phyloP scores from a whole-genome alignment of 352 stramenopile genomes.

The Globisporangium spinosum region DNA sequence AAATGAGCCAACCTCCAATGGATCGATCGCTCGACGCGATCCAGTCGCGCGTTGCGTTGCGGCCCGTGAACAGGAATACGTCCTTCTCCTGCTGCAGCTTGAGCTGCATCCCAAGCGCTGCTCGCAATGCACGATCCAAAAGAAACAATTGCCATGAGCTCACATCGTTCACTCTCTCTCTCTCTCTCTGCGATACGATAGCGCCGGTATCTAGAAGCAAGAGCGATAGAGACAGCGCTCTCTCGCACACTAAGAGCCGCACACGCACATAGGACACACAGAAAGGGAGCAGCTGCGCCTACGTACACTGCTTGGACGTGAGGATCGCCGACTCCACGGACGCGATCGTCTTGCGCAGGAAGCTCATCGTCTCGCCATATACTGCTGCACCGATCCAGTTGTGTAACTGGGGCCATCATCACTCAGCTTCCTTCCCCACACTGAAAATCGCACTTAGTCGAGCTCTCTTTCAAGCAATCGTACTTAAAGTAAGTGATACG shows the following conservation, averaged over 20 bases:
- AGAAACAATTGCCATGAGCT: not conserved
- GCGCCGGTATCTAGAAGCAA: not conserved
- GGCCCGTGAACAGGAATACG: constrained; percentile 72
- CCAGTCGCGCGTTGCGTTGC: constrained; percentile 50
- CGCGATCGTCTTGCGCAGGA: constrained; percentile 62
- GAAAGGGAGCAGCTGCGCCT: not conserved
- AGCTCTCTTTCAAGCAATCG: not conserved
- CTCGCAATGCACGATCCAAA: constrained; percentile 3
- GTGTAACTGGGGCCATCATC: not conserved
- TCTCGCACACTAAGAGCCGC: not conserved
- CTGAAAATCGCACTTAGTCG: not conserved
- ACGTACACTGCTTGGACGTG: constrained; percentile 79
- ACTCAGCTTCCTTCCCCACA: not conserved
- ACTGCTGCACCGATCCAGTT: not conserved
- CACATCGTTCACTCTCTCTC: not conserved
- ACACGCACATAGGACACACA: not conserved
- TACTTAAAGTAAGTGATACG: constrained; percentile 11
- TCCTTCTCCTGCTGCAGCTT: constrained; percentile 71
- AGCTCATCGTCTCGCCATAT: constrained; percentile 46
- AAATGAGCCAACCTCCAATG: constrained; percentile 57
- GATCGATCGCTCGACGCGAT: constrained; percentile 70
- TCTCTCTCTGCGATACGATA: not conserved
- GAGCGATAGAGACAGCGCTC: not conserved
- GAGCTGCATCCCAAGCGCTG: constrained; percentile 72
- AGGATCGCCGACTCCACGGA: constrained; percentile 75